Conservation (phyloP, 192 early-diverging fungal genomes). For the Backusella parvicylindrica region DNA sequence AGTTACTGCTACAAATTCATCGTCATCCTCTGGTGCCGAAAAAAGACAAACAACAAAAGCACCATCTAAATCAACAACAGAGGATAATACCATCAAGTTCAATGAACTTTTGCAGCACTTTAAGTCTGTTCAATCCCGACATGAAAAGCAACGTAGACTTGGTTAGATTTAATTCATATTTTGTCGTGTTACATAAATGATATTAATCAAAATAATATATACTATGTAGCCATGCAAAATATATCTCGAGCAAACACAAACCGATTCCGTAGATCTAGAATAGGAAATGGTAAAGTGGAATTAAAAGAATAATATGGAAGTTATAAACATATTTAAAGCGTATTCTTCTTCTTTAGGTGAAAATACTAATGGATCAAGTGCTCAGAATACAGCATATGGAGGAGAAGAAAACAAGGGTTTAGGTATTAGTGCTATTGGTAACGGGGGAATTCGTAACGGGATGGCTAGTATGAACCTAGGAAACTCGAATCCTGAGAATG, state of each 20-base stretch:
- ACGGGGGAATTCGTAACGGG: neutral
- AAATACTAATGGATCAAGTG: neutral
- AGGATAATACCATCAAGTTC: conserved; percentile 53
- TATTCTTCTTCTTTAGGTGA: neutral
- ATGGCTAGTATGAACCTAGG: neutral
- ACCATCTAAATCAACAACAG: conserved; percentile 13
- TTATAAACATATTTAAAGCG: neutral
- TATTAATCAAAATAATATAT: neutral
- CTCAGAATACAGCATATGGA: neutral
- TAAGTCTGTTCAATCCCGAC: conserved; percentile 62
- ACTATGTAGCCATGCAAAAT: conserved; percentile 1
- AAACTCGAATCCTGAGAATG: neutral
- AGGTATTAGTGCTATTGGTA: neutral
- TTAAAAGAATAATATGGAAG: too few species aligned
- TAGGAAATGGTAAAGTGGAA: neutral
- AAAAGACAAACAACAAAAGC: conserved; percentile 21
- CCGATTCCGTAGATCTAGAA: neutral
- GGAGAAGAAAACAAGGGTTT: neutral
- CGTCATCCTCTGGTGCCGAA: neutral
- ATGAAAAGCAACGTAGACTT: conserved; percentile 66
- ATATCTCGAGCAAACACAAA: neutral
- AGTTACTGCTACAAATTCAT: neutral
- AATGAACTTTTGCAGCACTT: conserved; percentile 73
- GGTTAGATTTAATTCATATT: conserved; percentile 2
- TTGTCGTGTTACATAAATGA: neutral